Conservation (phyloP, 345 rosid genomes). For the Hirschfeldia incana region DNA sequence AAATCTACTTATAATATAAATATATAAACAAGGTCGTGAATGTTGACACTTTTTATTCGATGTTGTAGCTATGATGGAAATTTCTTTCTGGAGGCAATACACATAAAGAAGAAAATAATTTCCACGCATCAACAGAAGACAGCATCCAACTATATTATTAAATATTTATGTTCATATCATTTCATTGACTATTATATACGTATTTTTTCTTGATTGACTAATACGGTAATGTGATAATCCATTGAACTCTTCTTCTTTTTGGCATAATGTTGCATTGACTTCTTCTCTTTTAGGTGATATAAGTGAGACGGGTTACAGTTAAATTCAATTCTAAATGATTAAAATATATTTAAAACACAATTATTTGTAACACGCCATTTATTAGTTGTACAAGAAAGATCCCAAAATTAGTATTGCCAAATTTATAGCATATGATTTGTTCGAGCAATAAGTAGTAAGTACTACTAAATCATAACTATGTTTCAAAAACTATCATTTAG, state of each 20-base stretch:
- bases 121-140: not conserved
- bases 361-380: not conserved
- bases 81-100: not conserved
- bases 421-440: not conserved
- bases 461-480: not conserved
- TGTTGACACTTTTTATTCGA: not conserved
- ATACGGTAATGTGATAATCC: not conserved
- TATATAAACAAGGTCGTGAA: constrained; percentile 8
- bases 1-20: not conserved
- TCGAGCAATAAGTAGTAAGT: not conserved
- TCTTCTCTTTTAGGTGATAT: constrained; percentile 13
- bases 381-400: not conserved
- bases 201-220: constrained; percentile 20
- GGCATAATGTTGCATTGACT: constrained; percentile 21
- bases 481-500: not conserved
- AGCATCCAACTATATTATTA: constrained; percentile 1
- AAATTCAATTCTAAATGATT: not conserved
- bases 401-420: not conserved
- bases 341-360: not conserved
- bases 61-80: not conserved
- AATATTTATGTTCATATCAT: not conserved
- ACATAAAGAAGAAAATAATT: not conserved
- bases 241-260: constrained; percentile 18
- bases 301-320: not conserved
- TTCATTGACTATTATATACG: constrained; percentile 10